Percentiles rank a stretch among this genome's conserved stretches.
These are phyloP conservation scores for Thelonectria blattea DNA, from an alignment of 2,329 filamentous ascomycete genomes.

Conservation along the genomic window DNA sequence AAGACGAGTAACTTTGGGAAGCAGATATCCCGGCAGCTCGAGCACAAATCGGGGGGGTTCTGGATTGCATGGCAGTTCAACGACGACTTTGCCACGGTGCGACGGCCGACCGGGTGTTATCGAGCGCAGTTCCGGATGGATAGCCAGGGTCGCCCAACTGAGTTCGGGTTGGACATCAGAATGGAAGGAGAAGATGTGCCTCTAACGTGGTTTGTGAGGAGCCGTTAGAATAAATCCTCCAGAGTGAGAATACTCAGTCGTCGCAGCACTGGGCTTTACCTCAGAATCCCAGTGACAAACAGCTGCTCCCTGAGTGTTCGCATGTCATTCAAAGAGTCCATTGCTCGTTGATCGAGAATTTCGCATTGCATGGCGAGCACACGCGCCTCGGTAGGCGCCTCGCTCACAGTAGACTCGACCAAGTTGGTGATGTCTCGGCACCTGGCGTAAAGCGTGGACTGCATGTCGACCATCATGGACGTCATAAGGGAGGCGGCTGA, in stretches of 20 bases:
- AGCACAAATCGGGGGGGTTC: constrained; percentile 28
- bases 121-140: constrained; percentile 20
- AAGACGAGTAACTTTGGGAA: constrained; percentile 28
- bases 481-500: constrained; percentile 44
- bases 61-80: constrained; percentile 34
- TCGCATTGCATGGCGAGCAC: constrained; percentile 39
- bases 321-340: constrained; percentile 29
- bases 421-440: constrained; percentile 21
- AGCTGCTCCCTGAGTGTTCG: constrained; percentile 5
- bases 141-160: background rate
- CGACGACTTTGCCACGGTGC: constrained; percentile 25
- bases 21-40: constrained; percentile 25
- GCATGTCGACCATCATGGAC: constrained; percentile 42
- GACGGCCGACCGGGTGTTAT: constrained; percentile 21
- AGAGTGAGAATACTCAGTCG: background rate
- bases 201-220: constrained; percentile 28
- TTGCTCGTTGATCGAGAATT: constrained; percentile 30
- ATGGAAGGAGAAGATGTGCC: constrained; percentile 23
- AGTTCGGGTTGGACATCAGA: constrained; percentile 20
- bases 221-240: background rate
- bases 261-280: background rate
- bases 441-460: constrained; percentile 32
- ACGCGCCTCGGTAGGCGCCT: constrained; percentile 27
- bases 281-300: constrained; percentile 5
- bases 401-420: constrained; percentile 13